Conservation (phyloP, 345 rosid genomes). For the Murraya paniculata region DNA sequence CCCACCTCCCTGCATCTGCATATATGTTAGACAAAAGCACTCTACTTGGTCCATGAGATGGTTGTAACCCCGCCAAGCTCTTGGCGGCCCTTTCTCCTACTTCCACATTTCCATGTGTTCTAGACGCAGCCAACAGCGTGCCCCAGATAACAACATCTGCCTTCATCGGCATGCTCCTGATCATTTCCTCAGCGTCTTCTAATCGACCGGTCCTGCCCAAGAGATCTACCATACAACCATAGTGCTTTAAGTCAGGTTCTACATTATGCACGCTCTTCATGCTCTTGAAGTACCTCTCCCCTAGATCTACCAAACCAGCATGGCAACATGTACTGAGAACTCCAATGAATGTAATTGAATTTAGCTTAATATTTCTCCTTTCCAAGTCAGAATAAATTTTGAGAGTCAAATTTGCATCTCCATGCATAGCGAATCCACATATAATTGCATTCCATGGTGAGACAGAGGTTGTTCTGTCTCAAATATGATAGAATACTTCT, state of each 20-base stretch:
- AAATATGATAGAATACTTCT: conserved; percentile 48
- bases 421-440: conserved; percentile 74
- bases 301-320: conserved; percentile 55
- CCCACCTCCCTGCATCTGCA: conserved; percentile 86
- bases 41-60: conserved; percentile 57
- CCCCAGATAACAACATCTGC: conserved; percentile 87
- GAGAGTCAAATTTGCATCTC: conserved; percentile 57
- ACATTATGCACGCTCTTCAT: conserved; percentile 51
- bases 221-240: conserved; percentile 71
- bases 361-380: conserved; percentile 38
- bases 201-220: conserved; percentile 68
- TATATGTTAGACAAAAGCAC: conserved; percentile 72
- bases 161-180: conserved; percentile 65
- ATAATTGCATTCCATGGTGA: conserved; percentile 91
- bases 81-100: conserved; percentile 63
- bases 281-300: conserved; percentile 50
- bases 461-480: conserved; percentile 35
- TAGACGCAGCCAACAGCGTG: conserved; percentile 61
- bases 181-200: conserved; percentile 58
- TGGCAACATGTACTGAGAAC: conserved; percentile 80
- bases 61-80: conserved; percentile 53
- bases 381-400: conserved; percentile 50
- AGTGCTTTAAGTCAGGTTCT: conserved; percentile 66
- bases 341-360: conserved; percentile 74
- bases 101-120: conserved; percentile 56